Conservation (phyloP, 768 basidiomycete species). For the Naematelia encephala region DNA sequence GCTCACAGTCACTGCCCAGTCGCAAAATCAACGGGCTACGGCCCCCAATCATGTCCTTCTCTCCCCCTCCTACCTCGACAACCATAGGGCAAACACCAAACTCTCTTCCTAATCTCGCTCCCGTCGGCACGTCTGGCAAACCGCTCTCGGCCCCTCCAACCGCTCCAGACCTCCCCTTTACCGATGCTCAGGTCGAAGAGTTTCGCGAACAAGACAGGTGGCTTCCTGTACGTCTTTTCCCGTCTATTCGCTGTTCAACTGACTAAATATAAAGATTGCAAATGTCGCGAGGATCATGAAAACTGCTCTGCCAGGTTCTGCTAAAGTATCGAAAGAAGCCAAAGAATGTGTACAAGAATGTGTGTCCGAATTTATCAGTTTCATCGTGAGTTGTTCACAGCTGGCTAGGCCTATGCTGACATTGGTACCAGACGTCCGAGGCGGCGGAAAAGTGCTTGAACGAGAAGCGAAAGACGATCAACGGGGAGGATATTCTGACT, state of each 20-base stretch:
- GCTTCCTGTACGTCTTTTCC: slow-evolving; percentile 64
- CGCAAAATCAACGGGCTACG: not conserved
- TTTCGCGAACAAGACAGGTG: slow-evolving; percentile 93
- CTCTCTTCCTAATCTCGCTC: not conserved
- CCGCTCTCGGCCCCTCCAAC: not conserved
- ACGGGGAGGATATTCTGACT: slow-evolving; percentile 92
- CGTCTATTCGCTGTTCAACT: not conserved
- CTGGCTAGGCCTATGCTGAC: not conserved
- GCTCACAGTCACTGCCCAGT: too few relatives aligned
- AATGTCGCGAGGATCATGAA: slow-evolving; percentile 99
- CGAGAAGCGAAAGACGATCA: slow-evolving; percentile 97
- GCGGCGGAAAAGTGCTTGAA: slow-evolving; percentile 90
- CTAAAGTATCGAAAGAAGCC: slow-evolving; percentile 96
- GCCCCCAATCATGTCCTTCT: not conserved
- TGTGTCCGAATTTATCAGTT: slow-evolving; percentile 95
- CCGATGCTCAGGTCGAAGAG: slow-evolving; percentile 88
- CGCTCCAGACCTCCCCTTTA: slow-evolving; percentile 53
- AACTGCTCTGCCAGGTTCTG: slow-evolving; percentile 75
- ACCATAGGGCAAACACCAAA: not conserved
- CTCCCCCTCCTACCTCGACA: not conserved
- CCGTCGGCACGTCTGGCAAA: not conserved
- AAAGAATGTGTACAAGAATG: slow-evolving; percentile 99
- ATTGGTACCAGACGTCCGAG: slow-evolving; percentile 64
- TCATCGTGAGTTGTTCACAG: slow-evolving; percentile 61
- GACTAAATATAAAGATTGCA: slow-evolving; percentile 68